Evolutionary conservation across 805 yeast species (phyloP).

Genomic region (Kurtzmaniella fragi): DNA sequence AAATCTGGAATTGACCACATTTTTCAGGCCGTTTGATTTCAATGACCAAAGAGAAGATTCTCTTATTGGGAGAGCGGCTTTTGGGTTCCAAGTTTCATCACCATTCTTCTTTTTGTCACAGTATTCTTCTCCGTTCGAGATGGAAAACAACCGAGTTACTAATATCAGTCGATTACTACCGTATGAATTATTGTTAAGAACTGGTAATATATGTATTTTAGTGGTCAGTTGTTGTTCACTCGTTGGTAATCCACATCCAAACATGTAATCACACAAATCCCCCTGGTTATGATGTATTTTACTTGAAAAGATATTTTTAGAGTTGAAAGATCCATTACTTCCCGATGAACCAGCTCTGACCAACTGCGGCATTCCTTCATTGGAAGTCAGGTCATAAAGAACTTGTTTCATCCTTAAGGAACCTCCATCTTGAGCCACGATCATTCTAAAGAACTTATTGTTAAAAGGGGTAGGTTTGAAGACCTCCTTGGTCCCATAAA

Average conservation of each 20-base stretch:
- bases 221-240: constrained; percentile 40
- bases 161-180: constrained; percentile 28
- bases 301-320: constrained; percentile 15
- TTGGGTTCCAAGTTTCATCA: constrained; percentile 42
- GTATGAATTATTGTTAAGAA: constrained; percentile 29
- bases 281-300: constrained; percentile 34
- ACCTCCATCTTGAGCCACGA: constrained; percentile 50
- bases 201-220: constrained; percentile 45
- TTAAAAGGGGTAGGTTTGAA: constrained; percentile 22
- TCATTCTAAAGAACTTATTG: constrained; percentile 32
- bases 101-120: constrained; percentile 20
- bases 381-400: constrained; percentile 41
- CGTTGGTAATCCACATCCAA: constrained; percentile 52
- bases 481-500: constrained; percentile 39
- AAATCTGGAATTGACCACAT: constrained; percentile 31
- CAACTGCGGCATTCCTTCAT: constrained; percentile 12
- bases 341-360: background rate
- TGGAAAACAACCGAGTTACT: constrained; percentile 42
- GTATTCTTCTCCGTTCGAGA: constrained; percentile 15
- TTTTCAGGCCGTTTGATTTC: constrained; percentile 6
- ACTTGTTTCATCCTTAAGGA: constrained; percentile 42
- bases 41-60: constrained; percentile 10
- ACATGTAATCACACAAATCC: constrained; percentile 49
- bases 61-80: constrained; percentile 31
- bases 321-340: constrained; percentile 1